Base-by-base conservation (phyloP, 2,329 filamentous ascomycete genomes). In the Drechslera avenae region DNA sequence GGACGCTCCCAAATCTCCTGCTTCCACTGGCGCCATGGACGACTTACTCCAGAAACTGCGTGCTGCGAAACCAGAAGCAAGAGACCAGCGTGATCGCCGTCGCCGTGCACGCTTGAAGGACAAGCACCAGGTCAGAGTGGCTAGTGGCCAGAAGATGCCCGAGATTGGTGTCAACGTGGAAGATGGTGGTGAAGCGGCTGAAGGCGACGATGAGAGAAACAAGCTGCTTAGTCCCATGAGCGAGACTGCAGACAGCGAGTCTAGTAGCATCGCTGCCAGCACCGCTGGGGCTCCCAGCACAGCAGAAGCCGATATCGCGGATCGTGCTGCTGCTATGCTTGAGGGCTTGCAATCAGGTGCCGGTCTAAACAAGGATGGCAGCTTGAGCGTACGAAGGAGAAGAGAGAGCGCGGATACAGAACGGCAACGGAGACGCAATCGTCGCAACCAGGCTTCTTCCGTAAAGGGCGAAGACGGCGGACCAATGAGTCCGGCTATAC, bases 11-110 rank as follows among this genome's bases (percentile, higher is more conserved):
- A 73, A 73, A 14, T 86, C 86, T 5, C 79, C 82, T 23, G 88
- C 90, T 18, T 87, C 85, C 48, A 91, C 90, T 5, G 94, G 93
- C 46, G 94, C 92, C 44, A 97, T 99, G 92, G 94, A 99, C 76
- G 90, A 89, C 33, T 79, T 99, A 18, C 84, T 99, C 40, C 91
- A 97, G 83, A 97, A 97, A 76, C 79, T 99, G 48, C 88, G 94
- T 50, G 92, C 91, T 48, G 94, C 94, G 1, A 93, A 92, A 48
- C 93, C 94, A 23, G 90, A 96, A 76, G 85, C 90, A 21, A 83
- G 90, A 72, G 92, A 97, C 72, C 89, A 95, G 73, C 85, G 93
- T 67, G 94, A 97, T 73, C 86, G 91, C 63, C 86, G 94, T 57
- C 85, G 93, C 51, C 85, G 93, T 60, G 91, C 92, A 32, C 83